Evolutionary conservation across 768 basidiomycete genomes (phyloP).

Genomic region (Russula ochroleuca): DNA sequence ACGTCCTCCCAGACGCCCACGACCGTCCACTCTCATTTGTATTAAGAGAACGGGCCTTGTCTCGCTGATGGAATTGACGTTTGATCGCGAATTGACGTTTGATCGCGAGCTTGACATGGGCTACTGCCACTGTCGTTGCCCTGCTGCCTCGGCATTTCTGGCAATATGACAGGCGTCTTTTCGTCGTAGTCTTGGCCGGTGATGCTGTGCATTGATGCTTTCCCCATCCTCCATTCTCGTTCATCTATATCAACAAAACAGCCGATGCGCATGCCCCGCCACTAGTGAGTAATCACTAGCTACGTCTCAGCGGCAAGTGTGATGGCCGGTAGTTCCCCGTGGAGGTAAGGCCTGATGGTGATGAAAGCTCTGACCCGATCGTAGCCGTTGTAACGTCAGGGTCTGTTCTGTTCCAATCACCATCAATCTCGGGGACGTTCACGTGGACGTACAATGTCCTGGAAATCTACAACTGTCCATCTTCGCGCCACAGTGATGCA

Average conservation of each 20-base stretch:
- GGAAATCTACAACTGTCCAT: not conserved
- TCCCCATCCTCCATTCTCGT: not conserved
- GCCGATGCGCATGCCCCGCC: not conserved
- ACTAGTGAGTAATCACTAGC: not conserved
- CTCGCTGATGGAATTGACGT: not conserved
- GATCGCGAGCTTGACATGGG: not conserved
- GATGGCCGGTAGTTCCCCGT: not conserved
- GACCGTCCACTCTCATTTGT: constrained; percentile 4
- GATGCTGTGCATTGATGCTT: not conserved
- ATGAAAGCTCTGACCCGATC: not conserved
- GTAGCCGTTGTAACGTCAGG: not conserved
- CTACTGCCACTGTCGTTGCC: not conserved
- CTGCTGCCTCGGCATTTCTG: not conserved
- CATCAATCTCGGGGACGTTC: not conserved
- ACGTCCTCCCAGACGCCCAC: not conserved
- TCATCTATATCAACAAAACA: not conserved
- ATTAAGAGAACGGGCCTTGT: not conserved
- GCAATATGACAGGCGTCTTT: not conserved
- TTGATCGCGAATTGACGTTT: not conserved
- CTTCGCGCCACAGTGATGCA: not conserved
- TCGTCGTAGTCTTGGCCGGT: not conserved
- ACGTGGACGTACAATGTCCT: not conserved
- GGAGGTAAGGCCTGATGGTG: not conserved
- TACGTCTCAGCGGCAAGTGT: not conserved
- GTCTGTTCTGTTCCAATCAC: not conserved